Conservation (phyloP, 176 grass and related monocot genomes). For the Musa acuminata region DNA sequence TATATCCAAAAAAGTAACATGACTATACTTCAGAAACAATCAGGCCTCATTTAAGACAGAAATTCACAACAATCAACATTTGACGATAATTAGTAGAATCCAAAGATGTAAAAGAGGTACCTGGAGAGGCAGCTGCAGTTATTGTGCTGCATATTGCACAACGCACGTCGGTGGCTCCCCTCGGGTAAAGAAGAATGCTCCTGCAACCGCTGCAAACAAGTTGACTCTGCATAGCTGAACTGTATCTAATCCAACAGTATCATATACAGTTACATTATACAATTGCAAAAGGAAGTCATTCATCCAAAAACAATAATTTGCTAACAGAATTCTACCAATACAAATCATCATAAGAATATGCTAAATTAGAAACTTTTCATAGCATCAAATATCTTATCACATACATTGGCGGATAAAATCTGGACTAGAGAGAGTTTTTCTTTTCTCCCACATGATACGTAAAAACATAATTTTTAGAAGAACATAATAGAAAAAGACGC, state of each 20-base stretch:
- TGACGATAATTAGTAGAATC: neutral
- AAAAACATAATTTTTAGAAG: neutral
- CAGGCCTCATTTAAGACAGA: neutral
- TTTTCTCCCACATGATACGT: neutral
- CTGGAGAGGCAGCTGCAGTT: conserved; percentile 16
- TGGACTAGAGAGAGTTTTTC: neutral
- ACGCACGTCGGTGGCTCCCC: conserved; percentile 29
- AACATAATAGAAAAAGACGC: neutral
- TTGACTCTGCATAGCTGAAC: conserved; percentile 37
- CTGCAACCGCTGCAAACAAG: conserved; percentile 32
- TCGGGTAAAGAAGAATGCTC: conserved; percentile 29
- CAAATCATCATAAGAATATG: neutral
- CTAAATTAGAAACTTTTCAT: neutral
- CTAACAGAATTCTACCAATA: neutral
- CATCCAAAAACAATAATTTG: neutral
- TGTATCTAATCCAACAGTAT: neutral
- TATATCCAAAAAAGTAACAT: neutral
- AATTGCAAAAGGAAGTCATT: neutral
- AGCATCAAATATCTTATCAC: neutral
- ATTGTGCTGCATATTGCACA: conserved; percentile 36
- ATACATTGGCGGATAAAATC: neutral
- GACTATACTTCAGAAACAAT: neutral
- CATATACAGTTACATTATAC: neutral
- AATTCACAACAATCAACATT: neutral
- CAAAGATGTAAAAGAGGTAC: conserved; percentile 9